phyloP scores from a whole-genome alignment of 2,329 filamentous ascomycete species.

The Colletotrichum navitas region DNA sequence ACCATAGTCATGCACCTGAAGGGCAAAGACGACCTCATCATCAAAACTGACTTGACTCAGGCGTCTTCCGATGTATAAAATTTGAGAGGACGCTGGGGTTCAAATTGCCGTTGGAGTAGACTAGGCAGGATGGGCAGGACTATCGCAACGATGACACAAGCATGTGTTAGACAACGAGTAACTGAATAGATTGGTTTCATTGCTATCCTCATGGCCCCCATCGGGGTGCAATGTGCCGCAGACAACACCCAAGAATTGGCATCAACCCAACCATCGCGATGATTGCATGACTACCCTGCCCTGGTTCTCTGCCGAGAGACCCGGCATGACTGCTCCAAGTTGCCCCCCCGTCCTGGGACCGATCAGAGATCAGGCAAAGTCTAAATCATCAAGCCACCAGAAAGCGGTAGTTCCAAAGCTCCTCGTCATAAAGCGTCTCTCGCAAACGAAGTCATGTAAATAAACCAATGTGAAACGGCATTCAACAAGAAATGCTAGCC shows the following conservation, averaged over 20 bases:
- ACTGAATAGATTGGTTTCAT: constrained; percentile 3
- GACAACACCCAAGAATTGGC: not conserved
- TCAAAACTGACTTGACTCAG: constrained; percentile 60
- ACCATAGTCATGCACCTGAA: constrained; percentile 65
- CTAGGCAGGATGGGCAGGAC: constrained; percentile 22
- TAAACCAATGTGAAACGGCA: not conserved
- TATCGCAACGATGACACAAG: constrained; percentile 31
- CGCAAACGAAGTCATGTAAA: not conserved
- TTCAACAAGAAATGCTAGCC: constrained; percentile 8
- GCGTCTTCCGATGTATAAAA: constrained; percentile 18
- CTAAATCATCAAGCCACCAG: not conserved
- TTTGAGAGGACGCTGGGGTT: not conserved
- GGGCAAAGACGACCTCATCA: constrained; percentile 63
- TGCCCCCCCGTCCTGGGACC: not conserved
- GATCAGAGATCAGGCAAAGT: not conserved
- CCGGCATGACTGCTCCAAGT: not conserved
- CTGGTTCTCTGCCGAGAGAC: not conserved
- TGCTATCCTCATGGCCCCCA: not conserved
- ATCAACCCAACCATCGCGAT: not conserved
- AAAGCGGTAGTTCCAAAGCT: not conserved
- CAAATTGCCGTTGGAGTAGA: not conserved
- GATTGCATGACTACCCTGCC: not conserved
- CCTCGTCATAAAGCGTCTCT: not conserved
- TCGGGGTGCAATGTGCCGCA: not conserved
- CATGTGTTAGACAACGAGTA: constrained; percentile 29